Base-by-base conservation (phyloP, 2,329 filamentous ascomycete species). In the Paracorniculantispora psalliotae region DNA sequence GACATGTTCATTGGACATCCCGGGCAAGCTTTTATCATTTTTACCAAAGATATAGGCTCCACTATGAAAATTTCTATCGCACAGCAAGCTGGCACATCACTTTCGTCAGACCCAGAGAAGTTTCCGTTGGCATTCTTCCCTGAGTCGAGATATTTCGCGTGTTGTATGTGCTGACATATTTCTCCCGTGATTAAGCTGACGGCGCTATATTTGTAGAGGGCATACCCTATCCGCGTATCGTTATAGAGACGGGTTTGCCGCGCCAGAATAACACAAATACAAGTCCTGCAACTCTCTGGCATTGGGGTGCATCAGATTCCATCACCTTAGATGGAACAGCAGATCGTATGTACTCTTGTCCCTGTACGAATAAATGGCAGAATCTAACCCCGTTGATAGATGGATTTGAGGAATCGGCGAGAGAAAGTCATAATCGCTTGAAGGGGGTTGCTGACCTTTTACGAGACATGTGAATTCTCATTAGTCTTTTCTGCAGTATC, bases 271-370 rank as follows among this genome's bases (percentile, higher is more conserved):
- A 15, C 2, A 48, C 21, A 19, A 54, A 58, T 19, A 63, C 17
- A 10, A 66, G 60, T 28, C 57, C 56, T 13, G 61, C 61, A 23
- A 65, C 60, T 3, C 62, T 66, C 17, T 65, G 62, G 64, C 58
- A 63, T 1, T 65, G 61, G 62, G 63, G 64, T 2, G 64, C 62
- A 17, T 61, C 61, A 12, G 21, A 62, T 44, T 61, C 59, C 12
- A 59, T 65, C 19, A 63, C 62, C 13, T 60, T 66, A 43, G 60
- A 65, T 56, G 61, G 58, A 2, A 65, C 63, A 25, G 2, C 51
- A 12, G 59, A 65, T 30, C 12, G 63, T 61, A 23, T 61, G 60
- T 63, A 23, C 55, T 21, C 23, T 21, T 48, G 52, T 2, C 47
- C 39, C 43, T 10, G n/a, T 6, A 33, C 19, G 35, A 15, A 21